Base-by-base conservation (phyloP, 257 asterid genomes). In the Dorcoceras hygrometricum region DNA sequence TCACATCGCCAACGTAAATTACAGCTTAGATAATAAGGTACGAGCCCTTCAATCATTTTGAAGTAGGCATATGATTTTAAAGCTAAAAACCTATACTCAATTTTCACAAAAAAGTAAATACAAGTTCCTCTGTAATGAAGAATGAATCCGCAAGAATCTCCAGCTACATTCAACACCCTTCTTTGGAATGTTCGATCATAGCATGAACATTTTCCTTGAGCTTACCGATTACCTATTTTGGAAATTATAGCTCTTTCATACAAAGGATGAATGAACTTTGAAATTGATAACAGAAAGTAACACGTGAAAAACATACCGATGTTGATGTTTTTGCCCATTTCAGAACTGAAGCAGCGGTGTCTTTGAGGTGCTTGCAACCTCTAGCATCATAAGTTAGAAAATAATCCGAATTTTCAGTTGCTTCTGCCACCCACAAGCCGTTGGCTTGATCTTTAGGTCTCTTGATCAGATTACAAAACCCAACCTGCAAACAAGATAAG, bases 361-460 rank as follows among this genome's bases (percentile, higher is more conserved):
- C 78, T 73, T 86, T 88, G 43, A 93, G 78, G 77, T 90, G 95
- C 62, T 68, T 77, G 71, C 78, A 71, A 63, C 84, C 70, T 57
- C 28, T 27, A 48, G 69, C 68, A 74, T 82, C 85, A 83, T 79
- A 86, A 77, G 74, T 84, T 79, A 84, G 71, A 73, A 80, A 81
- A 73, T 93, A 82, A 34, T 80, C 88, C 26, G 96, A 90, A 74
- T 80, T 93, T 75, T 93, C 96, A 2, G 98, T 82, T 23, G 97
- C 95, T 65, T 90, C 99, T 23, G 99, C 99, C 69, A 88, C 88
- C 96, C 97, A 94, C 50, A 94, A 68, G 74, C 89, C 84, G 75
- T 86, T 86, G 48, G 67, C 75, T 67, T 65, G 64, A 79, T 94
- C 99, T 54, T 77, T 87, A 20, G 83, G 82, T 83, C 90, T 83